A percentile compares a stretch with the other conserved stretches of the same genome.
phyloP scores from a whole-genome alignment of 768 basidiomycete genomes.

The Pleurotus pulmonarius region DNA sequence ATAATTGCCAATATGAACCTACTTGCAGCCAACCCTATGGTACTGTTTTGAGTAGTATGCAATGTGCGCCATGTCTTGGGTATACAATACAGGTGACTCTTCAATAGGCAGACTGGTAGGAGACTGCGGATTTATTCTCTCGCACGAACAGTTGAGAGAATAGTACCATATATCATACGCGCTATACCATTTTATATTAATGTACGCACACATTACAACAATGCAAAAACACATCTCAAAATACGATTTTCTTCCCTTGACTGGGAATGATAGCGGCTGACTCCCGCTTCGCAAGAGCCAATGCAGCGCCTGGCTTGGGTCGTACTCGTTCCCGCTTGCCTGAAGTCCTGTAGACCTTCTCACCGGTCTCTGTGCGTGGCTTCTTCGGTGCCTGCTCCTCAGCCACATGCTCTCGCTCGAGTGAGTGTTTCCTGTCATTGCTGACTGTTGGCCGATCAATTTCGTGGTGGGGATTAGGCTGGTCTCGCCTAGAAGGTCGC shows the following conservation, averaged over 20 bases:
- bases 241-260: slow-evolving; percentile 70
- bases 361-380: neutral
- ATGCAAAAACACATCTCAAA: slow-evolving; percentile 31
- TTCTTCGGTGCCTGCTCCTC: neutral
- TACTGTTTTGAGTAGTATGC: too few relatives aligned
- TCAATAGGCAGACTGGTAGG: too few relatives aligned
- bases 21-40: too few relatives aligned
- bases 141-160: neutral
- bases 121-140: too few relatives aligned
- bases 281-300: slow-evolving; percentile 74
- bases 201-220: neutral
- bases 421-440: slow-evolving; percentile 7
- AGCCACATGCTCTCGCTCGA: neutral
- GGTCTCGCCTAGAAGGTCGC: slow-evolving; percentile 2
- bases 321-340: slow-evolving; percentile 42
- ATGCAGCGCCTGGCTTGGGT: slow-evolving; percentile 74
- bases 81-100: too few relatives aligned
- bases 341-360: slow-evolving; percentile 8
- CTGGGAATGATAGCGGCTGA: slow-evolving; percentile 68
- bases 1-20: neutral
- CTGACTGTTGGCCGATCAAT: neutral
- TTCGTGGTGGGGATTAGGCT: neutral
- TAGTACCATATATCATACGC: neutral
- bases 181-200: neutral
- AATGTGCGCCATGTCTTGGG: too few relatives aligned